phyloP scores from a whole-genome alignment of 2,329 filamentous ascomycete species.

The Monascus ruber region DNA sequence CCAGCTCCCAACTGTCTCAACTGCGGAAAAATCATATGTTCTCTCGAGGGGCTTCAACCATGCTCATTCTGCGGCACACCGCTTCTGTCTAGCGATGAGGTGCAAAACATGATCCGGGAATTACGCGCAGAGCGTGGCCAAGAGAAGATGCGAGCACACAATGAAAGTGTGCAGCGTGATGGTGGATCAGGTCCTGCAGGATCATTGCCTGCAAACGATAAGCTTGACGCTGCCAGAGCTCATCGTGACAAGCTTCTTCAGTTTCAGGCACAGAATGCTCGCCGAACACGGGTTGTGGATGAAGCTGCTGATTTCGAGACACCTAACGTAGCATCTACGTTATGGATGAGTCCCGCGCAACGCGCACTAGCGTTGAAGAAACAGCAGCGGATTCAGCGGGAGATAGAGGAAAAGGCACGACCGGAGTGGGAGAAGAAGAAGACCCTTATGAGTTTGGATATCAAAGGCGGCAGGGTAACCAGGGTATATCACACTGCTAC shows the following conservation, averaged over 20 bases:
- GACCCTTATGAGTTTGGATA: slow-evolving; percentile 74
- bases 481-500: slow-evolving; percentile 32
- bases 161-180: slow-evolving; percentile 37
- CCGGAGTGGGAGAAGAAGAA: slow-evolving; percentile 83
- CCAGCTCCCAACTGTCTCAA: slow-evolving; percentile 85
- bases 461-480: slow-evolving; percentile 66
- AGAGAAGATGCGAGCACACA: slow-evolving; percentile 75
- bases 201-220: slow-evolving; percentile 35
- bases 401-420: slow-evolving; percentile 74
- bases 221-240: slow-evolving; percentile 57
- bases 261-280: slow-evolving; percentile 78
- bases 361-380: slow-evolving; percentile 71
- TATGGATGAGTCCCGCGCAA: slow-evolving; percentile 79
- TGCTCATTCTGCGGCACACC: slow-evolving; percentile 81
- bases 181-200: slow-evolving; percentile 18
- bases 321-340: slow-evolving; percentile 49
- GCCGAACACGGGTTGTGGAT: slow-evolving; percentile 72
- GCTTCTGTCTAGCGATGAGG: slow-evolving; percentile 59
- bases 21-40: slow-evolving; percentile 91
- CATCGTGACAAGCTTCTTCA: slow-evolving; percentile 70
- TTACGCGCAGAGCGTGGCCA: slow-evolving; percentile 75
- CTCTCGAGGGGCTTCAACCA: slow-evolving; percentile 84
- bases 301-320: slow-evolving; percentile 68
- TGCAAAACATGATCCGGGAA: slow-evolving; percentile 75
- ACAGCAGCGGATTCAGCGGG: slow-evolving; percentile 71